Conservation (phyloP, 2,329 filamentous ascomycete genomes). For the Aspergillus uvarum region DNA sequence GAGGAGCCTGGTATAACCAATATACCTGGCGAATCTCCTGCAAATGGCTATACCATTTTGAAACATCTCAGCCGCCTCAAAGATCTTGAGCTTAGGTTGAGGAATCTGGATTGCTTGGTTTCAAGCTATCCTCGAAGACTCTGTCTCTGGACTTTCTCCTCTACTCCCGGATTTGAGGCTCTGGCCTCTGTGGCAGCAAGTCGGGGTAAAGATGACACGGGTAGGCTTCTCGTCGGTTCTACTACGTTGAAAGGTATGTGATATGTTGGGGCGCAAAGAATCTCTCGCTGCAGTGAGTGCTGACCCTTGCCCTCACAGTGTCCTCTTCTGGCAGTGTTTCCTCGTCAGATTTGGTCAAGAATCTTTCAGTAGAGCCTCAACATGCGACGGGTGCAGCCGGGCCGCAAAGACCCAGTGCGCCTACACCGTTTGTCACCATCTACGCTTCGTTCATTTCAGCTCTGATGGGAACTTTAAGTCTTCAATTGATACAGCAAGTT, state of each 20-base stretch:
- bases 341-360: slow-evolving; percentile 37
- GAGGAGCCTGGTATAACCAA: slow-evolving; percentile 35
- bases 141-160: slow-evolving; percentile 44
- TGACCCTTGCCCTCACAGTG: slow-evolving; percentile 23
- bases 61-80: slow-evolving; percentile 42
- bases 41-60: slow-evolving; percentile 39
- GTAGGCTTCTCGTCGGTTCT: slow-evolving; percentile 32
- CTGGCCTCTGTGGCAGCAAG: slow-evolving; percentile 30
- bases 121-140: slow-evolving; percentile 39
- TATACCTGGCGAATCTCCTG: slow-evolving; percentile 31
- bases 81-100: slow-evolving; percentile 37
- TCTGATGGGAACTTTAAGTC: slow-evolving; percentile 36
- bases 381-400: neutral
- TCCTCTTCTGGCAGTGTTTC: slow-evolving; percentile 38
- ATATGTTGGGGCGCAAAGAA: neutral
- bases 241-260: slow-evolving; percentile 35
- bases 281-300: neutral
- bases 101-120: slow-evolving; percentile 39
- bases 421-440: slow-evolving; percentile 30
- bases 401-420: neutral
- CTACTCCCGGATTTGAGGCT: slow-evolving; percentile 39
- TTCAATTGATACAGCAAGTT: slow-evolving; percentile 37
- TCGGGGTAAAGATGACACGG: slow-evolving; percentile 26
- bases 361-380: slow-evolving; percentile 34
- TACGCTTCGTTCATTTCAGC: slow-evolving; percentile 44